Percentiles rank a stretch among this genome's conserved stretches.
Evolutionary conservation across 1,284 basidiomycete species (phyloP).

Genomic region (Trametes hirsuta): DNA sequence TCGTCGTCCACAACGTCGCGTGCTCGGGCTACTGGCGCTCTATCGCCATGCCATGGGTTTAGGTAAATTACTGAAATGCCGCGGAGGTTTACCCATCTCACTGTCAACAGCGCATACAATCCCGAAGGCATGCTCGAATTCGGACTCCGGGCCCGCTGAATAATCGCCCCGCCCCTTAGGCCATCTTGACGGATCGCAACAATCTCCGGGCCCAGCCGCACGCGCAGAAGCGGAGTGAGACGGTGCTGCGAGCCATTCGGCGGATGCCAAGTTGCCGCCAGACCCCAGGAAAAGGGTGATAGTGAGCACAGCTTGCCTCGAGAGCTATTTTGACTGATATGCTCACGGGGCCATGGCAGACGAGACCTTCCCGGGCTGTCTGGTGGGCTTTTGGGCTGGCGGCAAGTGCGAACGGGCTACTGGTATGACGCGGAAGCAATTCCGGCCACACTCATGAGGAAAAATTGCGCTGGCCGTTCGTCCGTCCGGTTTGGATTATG

Average conservation of each 20-base stretch:
- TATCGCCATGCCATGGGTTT: not conserved
- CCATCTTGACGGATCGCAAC: conserved; percentile 23
- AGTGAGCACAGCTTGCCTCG: conserved; percentile 17
- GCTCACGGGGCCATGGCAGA: conserved; percentile 12
- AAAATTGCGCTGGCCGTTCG: conserved; percentile 1
- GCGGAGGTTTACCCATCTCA: conserved; percentile 6
- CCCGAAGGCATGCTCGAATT: conserved; percentile 13
- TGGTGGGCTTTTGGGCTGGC: not conserved
- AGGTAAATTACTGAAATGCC: conserved; percentile 12
- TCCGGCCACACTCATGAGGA: conserved; percentile 1
- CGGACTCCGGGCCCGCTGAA: conserved; percentile 3
- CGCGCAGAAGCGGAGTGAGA: conserved; percentile 17
- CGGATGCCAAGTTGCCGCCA: conserved; percentile 7
- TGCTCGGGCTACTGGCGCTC: not conserved
- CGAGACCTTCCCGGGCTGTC: conserved; percentile 9
- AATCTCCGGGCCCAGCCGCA: conserved; percentile 18
- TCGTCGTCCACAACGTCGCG: not conserved
- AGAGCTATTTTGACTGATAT: conserved; percentile 25
- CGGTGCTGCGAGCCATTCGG: conserved; percentile 18
- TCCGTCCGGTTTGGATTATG: conserved; percentile 8
- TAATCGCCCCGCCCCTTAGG: conserved; percentile 2
- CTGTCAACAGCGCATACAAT: conserved; percentile 3
- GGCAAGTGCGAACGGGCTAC: not conserved
- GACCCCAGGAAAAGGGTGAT: not conserved
- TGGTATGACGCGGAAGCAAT: conserved; percentile 1